Evolutionary conservation across 306 rosid genomes (phyloP), one percentile per base, ranked within the genome.

Genomic region (Glycyrrhiza uralensis): DNA sequence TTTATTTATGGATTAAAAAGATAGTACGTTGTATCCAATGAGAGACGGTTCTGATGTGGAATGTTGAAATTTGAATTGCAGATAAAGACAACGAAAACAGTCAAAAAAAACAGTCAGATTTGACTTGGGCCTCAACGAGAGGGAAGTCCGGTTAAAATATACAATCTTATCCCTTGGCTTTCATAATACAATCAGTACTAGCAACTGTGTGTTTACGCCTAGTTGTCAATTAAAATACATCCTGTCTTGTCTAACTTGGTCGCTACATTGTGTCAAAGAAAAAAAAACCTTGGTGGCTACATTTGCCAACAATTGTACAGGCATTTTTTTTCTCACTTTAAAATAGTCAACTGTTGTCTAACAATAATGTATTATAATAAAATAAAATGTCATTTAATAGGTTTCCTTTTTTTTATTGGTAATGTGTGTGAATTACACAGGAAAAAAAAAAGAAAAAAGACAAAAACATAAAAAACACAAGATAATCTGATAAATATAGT

Each of bases 271-370:
- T n/a, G n/a, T n/a, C n/a, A n/a, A n/a, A n/a, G n/a, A n/a, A n/a
- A n/a, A n/a, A n/a, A n/a, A n/a, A n/a, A n/a, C n/a, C n/a, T n/a
- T 1, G 39, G 28, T 32, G 36, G 68, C 69, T 42, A 7, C 1
- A 0, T 9, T 33, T 4, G 23, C 13, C 69, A 67, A 46, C 9
- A 39, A 28, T 12, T 15, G 17, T 42, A 13, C 29, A 44, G 10
- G 5, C 4, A 39, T 65, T 15, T 14, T 74, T 11, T 35, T 35
- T 29, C 41, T 19, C 10, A 9, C 23, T 24, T 41, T 6, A 6
- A 42, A 23, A 46, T 46, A 33, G 76, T 68, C 76, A 68, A 67
- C 64, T 23, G 11, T n/a, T 39, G 32, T 66, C 68, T 38, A 0
- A 26, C 14, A 14, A 20, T 14, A 1, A 13, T 15, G 18, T n/a